Conservation (phyloP, 2,329 filamentous ascomycete species). For the Huntiella moniliformis region DNA sequence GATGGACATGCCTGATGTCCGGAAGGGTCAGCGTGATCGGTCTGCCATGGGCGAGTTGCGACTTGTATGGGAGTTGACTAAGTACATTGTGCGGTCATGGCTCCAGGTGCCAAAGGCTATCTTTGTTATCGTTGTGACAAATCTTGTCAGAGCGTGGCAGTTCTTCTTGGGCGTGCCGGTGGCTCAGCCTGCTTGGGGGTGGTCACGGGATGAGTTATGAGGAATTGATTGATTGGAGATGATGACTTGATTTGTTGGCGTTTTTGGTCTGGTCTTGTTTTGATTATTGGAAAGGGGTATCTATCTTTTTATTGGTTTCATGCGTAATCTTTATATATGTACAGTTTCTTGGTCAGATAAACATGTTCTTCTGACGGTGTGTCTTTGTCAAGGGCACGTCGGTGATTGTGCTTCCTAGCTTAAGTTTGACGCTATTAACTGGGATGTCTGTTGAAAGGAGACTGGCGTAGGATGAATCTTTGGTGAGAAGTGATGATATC, state of each 20-base stretch:
- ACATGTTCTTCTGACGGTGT: too few species aligned
- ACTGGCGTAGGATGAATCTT: too few species aligned
- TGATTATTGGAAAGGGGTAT: not conserved
- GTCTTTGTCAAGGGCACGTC: slow-evolving; percentile 22
- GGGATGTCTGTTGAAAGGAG: slow-evolving; percentile 18
- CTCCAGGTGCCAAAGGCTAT: slow-evolving; percentile 34
- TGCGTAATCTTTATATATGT: not conserved
- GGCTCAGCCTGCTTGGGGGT: slow-evolving; percentile 27
- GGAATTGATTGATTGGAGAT: not conserved
- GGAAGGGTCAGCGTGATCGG: slow-evolving; percentile 21
- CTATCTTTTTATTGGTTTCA: not conserved
- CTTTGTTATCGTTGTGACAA: slow-evolving; percentile 22
- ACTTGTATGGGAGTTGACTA: slow-evolving; percentile 13
- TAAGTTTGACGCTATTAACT: slow-evolving; percentile 48
- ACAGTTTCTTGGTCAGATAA: not conserved
- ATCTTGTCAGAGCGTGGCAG: slow-evolving; percentile 28
- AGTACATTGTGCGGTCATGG: slow-evolving; percentile 36
- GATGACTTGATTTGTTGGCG: slow-evolving; percentile 2
- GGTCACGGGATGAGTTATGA: slow-evolving; percentile 24
- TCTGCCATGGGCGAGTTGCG: slow-evolving; percentile 16
- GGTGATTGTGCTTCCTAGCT: slow-evolving; percentile 53
- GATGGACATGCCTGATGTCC: not conserved
- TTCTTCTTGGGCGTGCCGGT: slow-evolving; percentile 35
- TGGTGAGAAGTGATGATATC: too few species aligned
- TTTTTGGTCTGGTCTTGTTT: slow-evolving; percentile 1